Percentiles rank a stretch among this genome's conserved stretches.
These are phyloP conservation scores for Triglochin maritima DNA, from an alignment of 106 monocot genomes.

Conservation along the genomic window DNA sequence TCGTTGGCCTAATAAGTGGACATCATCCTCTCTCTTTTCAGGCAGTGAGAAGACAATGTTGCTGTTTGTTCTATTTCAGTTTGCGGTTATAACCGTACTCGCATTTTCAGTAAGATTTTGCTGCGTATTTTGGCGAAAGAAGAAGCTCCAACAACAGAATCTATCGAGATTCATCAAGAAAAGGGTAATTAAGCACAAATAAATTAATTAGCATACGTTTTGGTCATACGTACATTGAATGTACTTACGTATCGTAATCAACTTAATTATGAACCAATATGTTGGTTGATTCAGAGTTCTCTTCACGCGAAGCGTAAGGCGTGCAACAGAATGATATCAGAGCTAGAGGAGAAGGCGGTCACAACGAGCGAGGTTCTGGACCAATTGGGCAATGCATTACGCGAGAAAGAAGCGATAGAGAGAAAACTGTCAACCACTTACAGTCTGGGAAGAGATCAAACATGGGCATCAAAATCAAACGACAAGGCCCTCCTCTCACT, in stretches of 20 bases:
- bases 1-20: too few species aligned
- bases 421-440: slow-evolving; percentile 55
- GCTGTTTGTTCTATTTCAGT: slow-evolving; percentile 46
- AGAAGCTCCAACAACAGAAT: slow-evolving; percentile 56
- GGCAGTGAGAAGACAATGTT: slow-evolving; percentile 39
- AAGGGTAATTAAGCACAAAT: slow-evolving; percentile 33
- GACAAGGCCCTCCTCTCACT: slow-evolving; percentile 37
- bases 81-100: slow-evolving; percentile 34
- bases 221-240: not conserved
- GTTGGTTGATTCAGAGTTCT: slow-evolving; percentile 32
- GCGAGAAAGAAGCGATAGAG: slow-evolving; percentile 52
- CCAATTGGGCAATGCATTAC: slow-evolving; percentile 49
- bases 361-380: slow-evolving; percentile 28
- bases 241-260: not conserved
- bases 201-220: not conserved
- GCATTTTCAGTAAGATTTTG: slow-evolving; percentile 45
- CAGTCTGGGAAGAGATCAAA: slow-evolving; percentile 60
- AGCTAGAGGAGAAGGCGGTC: slow-evolving; percentile 44
- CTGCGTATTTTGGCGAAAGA: slow-evolving; percentile 81
- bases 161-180: slow-evolving; percentile 62
- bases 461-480: not conserved
- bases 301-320: slow-evolving; percentile 46
- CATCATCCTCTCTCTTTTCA: slow-evolving; percentile 3
- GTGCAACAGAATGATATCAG: slow-evolving; percentile 41
- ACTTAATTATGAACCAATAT: not conserved